Evolutionary conservation across 495 filamentous ascomycete genomes (phyloP).

Genomic region (Lasiosphaeria hispida): DNA sequence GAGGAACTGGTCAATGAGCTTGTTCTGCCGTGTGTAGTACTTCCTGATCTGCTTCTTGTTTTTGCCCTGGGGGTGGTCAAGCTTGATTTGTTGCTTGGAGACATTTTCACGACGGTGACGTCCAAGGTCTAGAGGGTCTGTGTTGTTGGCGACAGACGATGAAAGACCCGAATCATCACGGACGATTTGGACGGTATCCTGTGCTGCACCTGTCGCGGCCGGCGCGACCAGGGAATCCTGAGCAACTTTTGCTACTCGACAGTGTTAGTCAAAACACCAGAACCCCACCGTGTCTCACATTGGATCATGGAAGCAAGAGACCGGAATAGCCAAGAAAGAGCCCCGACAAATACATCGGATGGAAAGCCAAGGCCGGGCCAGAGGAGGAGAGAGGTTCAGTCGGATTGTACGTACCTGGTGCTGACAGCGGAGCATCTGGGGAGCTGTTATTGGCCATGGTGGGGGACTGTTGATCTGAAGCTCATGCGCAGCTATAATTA

Average conservation of each 20-base stretch:
- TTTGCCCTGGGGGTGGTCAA: conserved; percentile 41
- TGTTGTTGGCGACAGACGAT: conserved; percentile 2
- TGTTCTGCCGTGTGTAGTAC: conserved; percentile 55
- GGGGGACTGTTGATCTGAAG: conserved; percentile 13
- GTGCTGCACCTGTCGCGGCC: conserved; percentile 7
- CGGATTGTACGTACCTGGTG: conserved; percentile 17
- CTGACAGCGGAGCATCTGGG: conserved; percentile 14
- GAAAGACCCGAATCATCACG: conserved; percentile 15
- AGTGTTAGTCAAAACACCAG: conserved; percentile 9
- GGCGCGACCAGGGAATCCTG: conserved; percentile 13
- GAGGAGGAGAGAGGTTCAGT: not conserved
- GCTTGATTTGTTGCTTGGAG: conserved; percentile 40
- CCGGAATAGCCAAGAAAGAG: not conserved
- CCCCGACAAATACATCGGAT: not conserved
- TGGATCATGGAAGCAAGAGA: not conserved
- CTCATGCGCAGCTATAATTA: conserved; percentile 15
- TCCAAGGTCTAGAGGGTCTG: conserved; percentile 42
- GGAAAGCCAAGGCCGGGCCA: conserved; percentile 1
- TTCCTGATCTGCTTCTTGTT: conserved; percentile 46
- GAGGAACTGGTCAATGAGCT: conserved; percentile 55
- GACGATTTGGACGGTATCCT: not conserved
- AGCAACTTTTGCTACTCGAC: conserved; percentile 6
- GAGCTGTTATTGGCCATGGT: conserved; percentile 18
- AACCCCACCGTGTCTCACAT: too few relatives aligned
- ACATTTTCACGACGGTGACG: conserved; percentile 43